These are phyloP conservation scores for Hypomyces rosellus DNA, from an alignment of 2,329 filamentous ascomycete species.

Conservation along the genomic window DNA sequence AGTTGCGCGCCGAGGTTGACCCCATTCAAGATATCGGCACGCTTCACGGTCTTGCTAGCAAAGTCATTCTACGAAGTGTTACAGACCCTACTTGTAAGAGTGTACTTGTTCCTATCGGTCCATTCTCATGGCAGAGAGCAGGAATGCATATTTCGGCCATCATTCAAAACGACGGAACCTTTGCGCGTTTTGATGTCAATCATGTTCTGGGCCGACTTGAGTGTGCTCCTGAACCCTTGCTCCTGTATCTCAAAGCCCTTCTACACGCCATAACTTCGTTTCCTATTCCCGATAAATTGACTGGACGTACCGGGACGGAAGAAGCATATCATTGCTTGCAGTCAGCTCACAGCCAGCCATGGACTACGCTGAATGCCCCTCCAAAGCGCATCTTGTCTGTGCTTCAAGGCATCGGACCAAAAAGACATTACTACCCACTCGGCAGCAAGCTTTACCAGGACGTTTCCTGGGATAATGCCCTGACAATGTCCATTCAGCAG, in stretches of 20 bases:
- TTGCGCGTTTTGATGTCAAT: constrained; percentile 42
- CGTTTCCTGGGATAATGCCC: constrained; percentile 23
- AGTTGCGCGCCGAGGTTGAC: constrained; percentile 49
- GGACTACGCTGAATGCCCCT: constrained; percentile 26
- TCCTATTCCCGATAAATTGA: constrained; percentile 49
- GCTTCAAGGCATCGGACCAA: constrained; percentile 21
- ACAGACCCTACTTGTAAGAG: constrained; percentile 36
- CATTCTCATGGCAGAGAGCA: constrained; percentile 18
- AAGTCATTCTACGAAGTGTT: constrained; percentile 47
- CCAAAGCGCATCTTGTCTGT: not conserved
- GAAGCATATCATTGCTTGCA: constrained; percentile 46
- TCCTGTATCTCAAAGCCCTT: constrained; percentile 51
- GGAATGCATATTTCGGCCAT: constrained; percentile 34
- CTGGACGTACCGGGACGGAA: constrained; percentile 53
- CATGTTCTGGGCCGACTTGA: constrained; percentile 47
- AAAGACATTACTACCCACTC: constrained; percentile 30
- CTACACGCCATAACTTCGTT: constrained; percentile 57
- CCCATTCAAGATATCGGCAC: constrained; percentile 52
- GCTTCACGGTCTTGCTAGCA: constrained; percentile 52
- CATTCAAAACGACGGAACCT: not conserved
- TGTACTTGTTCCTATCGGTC: constrained; percentile 48
- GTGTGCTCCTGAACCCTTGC: constrained; percentile 48
- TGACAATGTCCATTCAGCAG: constrained; percentile 31
- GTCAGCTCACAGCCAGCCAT: constrained; percentile 46
- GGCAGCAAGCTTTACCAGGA: constrained; percentile 27